Base-by-base conservation (phyloP, 345 rosid species). In the Lepidium didymum region DNA sequence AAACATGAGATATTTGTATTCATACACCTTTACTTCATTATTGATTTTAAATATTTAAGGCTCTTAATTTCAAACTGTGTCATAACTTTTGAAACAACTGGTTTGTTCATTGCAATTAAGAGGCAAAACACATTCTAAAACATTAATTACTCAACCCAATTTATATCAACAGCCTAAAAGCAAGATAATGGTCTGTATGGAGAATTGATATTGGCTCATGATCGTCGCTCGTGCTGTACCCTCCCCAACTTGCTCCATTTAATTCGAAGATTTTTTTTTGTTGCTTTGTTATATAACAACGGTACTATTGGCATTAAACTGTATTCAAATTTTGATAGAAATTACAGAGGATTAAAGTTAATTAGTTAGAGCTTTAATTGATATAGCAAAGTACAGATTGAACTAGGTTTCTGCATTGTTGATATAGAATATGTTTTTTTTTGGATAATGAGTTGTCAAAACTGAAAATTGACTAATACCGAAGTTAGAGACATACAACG, bases 191-290 rank as follows among this genome's bases (percentile, higher is more conserved):
- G 45, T 52, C 13, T 61, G 10, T 52, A 19, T 50, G 36, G 61
- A 69, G n/a, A 27, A 35, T 64, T 46, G 45, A 31, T 64, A 38
- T 64, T 29, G 36, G 27, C 56, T 72, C 76, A 64, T 64, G 64
- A 72, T 72, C 76, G 76, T 72, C 52, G 70, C 51, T 72, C 76
- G 76, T 55, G 76, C 57, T 72, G 70, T 55, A 18, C 76, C 76
- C 76, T 72, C 70, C 76, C 27, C 14, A 72, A 72, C 70, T 64
- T 46, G 50, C 64, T 64, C 70, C 70, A 72, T 72, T 72, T 46
- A 72, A 56, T 64, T 64, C 57, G 18, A 27, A 9, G 12, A 16
- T 19, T 45, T 71, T 53, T 5, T 29, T 29, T 29, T 29, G 7
- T 5, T 4, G 31, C 6, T 27, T 27, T 27, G 6, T 27, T 27